phyloP scores from a whole-genome alignment of 768 basidiomycete genomes.

The Suillus variegatus region DNA sequence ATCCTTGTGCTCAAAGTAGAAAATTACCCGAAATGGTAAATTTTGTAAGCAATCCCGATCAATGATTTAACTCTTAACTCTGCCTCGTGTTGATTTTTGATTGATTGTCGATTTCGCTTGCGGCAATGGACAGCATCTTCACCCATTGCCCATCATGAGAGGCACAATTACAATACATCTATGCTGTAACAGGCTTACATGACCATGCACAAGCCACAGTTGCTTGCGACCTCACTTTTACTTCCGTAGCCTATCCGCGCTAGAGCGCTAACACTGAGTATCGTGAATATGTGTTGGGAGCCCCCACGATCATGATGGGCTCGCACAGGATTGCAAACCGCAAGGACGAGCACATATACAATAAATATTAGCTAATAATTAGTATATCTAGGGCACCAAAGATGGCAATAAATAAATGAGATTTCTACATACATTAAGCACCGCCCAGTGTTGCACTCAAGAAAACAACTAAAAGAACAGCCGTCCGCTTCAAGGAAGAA shows the following conservation, averaged over 20 bases:
- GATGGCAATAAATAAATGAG: neutral
- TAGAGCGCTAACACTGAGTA: neutral
- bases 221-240: neutral
- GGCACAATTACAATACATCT: neutral
- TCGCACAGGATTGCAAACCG: neutral
- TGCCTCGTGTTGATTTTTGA: neutral
- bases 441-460: neutral
- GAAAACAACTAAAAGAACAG: neutral
- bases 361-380: neutral
- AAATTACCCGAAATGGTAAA: neutral
- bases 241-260: neutral
- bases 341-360: neutral
- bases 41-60: neutral
- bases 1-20: neutral
- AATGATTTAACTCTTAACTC: neutral
- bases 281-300: neutral
- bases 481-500: neutral
- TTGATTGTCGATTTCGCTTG: neutral
- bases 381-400: neutral
- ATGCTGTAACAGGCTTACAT: neutral
- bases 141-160: neutral
- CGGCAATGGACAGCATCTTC: neutral
- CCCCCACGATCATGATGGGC: neutral
- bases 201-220: neutral
- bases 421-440: neutral